phyloP scores from a whole-genome alignment of 1,284 basidiomycete species.

The Boletus semigastroideus region DNA sequence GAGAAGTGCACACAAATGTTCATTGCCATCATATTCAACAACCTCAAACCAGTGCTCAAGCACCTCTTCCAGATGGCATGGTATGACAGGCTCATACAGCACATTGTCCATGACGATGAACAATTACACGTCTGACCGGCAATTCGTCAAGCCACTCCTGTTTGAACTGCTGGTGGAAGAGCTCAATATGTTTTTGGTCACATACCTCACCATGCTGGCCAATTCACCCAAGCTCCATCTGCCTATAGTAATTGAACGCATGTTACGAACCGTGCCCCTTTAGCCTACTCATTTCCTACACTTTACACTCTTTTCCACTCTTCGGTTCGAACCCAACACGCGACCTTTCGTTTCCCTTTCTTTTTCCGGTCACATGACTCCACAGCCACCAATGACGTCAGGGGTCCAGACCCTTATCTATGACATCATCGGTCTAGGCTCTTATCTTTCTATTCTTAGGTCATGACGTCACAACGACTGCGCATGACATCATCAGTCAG shows the following conservation, averaged over 20 bases:
- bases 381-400: no score
- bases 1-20: slow-evolving; percentile 95
- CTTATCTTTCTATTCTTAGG: no score
- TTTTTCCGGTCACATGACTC: no score
- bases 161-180: slow-evolving; percentile 94
- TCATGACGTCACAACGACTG: no score
- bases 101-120: slow-evolving; percentile 94
- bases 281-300: no score
- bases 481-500: no score
- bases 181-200: slow-evolving; percentile 87
- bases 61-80: slow-evolving; percentile 82
- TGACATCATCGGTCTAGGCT: no score
- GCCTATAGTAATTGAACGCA: slow-evolving; percentile 79
- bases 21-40: slow-evolving; percentile 94
- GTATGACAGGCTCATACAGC: slow-evolving; percentile 85
- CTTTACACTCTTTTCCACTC: no score
- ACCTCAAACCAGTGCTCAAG: slow-evolving; percentile 87
- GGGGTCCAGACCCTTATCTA: no score
- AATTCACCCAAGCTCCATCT: slow-evolving; percentile 87
- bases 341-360: no score
- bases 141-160: slow-evolving; percentile 87
- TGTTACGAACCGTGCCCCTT: no score
- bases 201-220: slow-evolving; percentile 87
- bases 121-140: slow-evolving; percentile 92
- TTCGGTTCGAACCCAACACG: no score